phyloP scores from a whole-genome alignment of 768 basidiomycete genomes.

The Auricularia cornea region DNA sequence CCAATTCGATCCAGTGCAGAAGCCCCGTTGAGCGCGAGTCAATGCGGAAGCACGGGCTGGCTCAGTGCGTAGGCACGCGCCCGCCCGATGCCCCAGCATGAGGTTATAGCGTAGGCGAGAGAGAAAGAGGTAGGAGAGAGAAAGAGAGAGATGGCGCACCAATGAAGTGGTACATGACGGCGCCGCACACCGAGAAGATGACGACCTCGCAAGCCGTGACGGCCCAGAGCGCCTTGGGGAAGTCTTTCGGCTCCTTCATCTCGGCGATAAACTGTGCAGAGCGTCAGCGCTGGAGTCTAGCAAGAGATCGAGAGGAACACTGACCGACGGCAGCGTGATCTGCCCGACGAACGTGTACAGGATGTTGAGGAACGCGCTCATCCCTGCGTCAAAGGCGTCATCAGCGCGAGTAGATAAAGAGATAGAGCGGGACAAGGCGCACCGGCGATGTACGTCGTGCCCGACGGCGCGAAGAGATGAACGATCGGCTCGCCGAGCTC shows the following conservation, averaged over 20 bases:
- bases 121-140: too few relatives aligned
- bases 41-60: too few relatives aligned
- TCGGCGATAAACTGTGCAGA: conserved; percentile 33
- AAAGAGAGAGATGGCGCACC: too few relatives aligned
- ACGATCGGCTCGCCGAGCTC: conserved; percentile 26
- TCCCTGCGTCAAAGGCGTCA: conserved; percentile 17
- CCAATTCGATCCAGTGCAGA: too few relatives aligned
- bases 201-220: conserved; percentile 36
- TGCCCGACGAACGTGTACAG: conserved; percentile 39
- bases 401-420: neutral
- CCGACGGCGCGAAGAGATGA: conserved; percentile 27
- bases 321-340: conserved; percentile 33
- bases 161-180: conserved; percentile 34
- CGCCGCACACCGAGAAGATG: conserved; percentile 37
- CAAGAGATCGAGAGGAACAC: conserved; percentile 2
- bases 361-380: conserved; percentile 41
- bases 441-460: conserved; percentile 33
- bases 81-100: too few relatives aligned
- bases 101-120: too few relatives aligned
- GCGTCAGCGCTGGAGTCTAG: too few relatives aligned
- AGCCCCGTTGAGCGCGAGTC: too few relatives aligned
- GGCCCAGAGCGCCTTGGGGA: conserved; percentile 39
- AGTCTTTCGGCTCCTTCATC: conserved; percentile 40
- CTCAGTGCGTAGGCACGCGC: too few relatives aligned
- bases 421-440: too few relatives aligned